Base-by-base conservation (phyloP, 2,329 filamentous ascomycete species). In the Sporothrix mexicana region DNA sequence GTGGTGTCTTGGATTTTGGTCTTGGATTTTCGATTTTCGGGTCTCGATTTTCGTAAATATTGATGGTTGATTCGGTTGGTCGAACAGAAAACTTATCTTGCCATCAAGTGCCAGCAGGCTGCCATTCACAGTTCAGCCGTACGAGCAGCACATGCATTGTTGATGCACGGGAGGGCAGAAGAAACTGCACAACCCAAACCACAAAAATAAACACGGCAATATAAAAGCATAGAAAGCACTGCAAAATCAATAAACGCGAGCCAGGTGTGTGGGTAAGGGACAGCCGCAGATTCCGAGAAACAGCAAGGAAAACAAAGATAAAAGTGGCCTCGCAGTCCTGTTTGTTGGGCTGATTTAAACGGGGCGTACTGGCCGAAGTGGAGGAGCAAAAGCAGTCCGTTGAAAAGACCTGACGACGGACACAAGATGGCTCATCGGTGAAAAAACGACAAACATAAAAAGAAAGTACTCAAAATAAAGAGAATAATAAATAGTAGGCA, bases 301-400 rank as follows among this genome's bases (percentile, higher is more conserved):
- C 61, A 23, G 5, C 15, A 47, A 20, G 2, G 12, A 25, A n/a
- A 25, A 47, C n/a, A n/a, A n/a, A n/a, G n/a, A n/a, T n/a, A n/a
- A n/a, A n/a, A n/a, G n/a, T n/a, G n/a, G n/a, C n/a, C n/a, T n/a
- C n/a, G n/a, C n/a, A 47, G 41, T 15, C 43, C 17, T 45, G 10
- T n/a, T 51, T 67, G 45, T 67, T 49, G 23, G 45, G 64, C 43
- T 36, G 45, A 66, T 66, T 20, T 41, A 66, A 20, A 47, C 61
- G 10, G 61, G 41, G 61, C 61, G 61, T 9, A 13, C 41, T 47
- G 41, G 4, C 12, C 41, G 41, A 47, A 43, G 36, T 47, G n/a
- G 61, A 66, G 47, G 25, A 36, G 20, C n/a, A 47, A 23, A 17
- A 17, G 3, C 20, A 20, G 61, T 8, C 61, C 20, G 61, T 66